A percentile compares a stretch with the other conserved stretches of the same genome.
Evolutionary conservation across 106 monocot species (phyloP).

Genomic region (Alisma plantagoaquatica): DNA sequence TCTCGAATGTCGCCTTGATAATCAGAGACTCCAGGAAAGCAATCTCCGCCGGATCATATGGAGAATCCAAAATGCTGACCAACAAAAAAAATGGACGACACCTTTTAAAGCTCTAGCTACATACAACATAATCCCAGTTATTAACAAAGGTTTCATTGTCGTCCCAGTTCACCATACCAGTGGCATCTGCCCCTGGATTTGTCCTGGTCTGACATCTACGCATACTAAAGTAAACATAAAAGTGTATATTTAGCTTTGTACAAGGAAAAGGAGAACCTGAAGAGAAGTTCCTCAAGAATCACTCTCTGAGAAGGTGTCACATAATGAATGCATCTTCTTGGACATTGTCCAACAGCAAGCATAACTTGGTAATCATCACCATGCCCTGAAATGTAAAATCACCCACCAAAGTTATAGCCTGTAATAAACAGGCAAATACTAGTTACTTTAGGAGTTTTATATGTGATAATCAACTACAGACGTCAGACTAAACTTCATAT

Average conservation of each 20-base stretch:
- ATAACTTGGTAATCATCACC: conserved; percentile 61
- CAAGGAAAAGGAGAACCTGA: too few species aligned
- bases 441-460: too few species aligned
- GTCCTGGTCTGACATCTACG: too few species aligned
- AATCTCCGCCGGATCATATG: conserved; percentile 56
- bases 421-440: too few species aligned
- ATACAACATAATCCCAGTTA: not conserved
- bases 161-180: not conserved
- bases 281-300: conserved; percentile 65
- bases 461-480: too few species aligned
- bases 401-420: too few species aligned
- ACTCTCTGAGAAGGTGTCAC: conserved; percentile 78
- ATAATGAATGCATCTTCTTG: conserved; percentile 81
- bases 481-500: too few species aligned
- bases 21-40: conserved; percentile 63
- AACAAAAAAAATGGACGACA: too few species aligned
- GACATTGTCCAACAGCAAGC: conserved; percentile 84
- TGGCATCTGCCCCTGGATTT: not conserved
- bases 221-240: not conserved
- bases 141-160: not conserved
- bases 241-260: too few species aligned
- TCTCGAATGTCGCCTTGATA: conserved; percentile 46
- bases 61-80: conserved; percentile 33
- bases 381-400: too few species aligned
- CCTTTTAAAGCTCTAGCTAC: too few species aligned